These are phyloP conservation scores for Vitis hybrid DNA, from an alignment of 177 flowering plant species.

Conservation along the genomic window DNA sequence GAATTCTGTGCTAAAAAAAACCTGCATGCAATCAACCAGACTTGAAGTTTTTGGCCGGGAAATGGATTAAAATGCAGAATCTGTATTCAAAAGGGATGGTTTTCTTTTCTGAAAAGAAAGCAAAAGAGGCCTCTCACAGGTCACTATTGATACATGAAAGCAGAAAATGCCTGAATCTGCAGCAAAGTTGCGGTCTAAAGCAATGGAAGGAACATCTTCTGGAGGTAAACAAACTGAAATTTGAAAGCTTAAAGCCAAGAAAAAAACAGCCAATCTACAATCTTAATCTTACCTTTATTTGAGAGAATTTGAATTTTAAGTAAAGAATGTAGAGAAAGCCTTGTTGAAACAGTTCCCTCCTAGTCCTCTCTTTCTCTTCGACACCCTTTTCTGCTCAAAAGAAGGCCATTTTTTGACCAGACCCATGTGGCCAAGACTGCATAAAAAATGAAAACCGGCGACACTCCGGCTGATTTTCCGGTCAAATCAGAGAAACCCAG, in stretches of 20 bases:
- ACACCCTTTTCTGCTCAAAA: slow-evolving; percentile 16
- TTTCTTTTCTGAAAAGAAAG: slow-evolving; percentile 12
- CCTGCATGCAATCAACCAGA: slow-evolving; percentile 19
- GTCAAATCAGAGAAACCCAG: slow-evolving; percentile 10
- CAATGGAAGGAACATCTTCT: neutral
- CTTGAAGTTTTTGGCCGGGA: slow-evolving; percentile 2
- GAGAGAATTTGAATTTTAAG: slow-evolving; percentile 29
- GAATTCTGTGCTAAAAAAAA: neutral
- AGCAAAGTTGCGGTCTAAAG: slow-evolving; percentile 11
- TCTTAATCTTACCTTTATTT: slow-evolving; percentile 28
- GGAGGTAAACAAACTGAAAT: slow-evolving; percentile 15
- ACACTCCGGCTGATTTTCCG: neutral
- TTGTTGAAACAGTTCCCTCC: slow-evolving; percentile 55
- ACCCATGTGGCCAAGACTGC: slow-evolving; percentile 5
- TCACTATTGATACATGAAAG: slow-evolving; percentile 12
- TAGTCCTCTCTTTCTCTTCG: slow-evolving; percentile 7
- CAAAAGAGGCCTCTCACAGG: slow-evolving; percentile 16
- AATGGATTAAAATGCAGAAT: slow-evolving; percentile 11
- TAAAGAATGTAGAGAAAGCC: slow-evolving; percentile 9
- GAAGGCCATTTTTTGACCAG: slow-evolving; percentile 6
- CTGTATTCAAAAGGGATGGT: neutral
- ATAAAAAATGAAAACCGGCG: neutral
- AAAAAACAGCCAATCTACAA: slow-evolving; percentile 38
- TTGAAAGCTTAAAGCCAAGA: slow-evolving; percentile 23
- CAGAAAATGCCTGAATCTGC: slow-evolving; percentile 11